phyloP scores from a whole-genome alignment of 140 eudicot species.

The Flaveria floridana region DNA sequence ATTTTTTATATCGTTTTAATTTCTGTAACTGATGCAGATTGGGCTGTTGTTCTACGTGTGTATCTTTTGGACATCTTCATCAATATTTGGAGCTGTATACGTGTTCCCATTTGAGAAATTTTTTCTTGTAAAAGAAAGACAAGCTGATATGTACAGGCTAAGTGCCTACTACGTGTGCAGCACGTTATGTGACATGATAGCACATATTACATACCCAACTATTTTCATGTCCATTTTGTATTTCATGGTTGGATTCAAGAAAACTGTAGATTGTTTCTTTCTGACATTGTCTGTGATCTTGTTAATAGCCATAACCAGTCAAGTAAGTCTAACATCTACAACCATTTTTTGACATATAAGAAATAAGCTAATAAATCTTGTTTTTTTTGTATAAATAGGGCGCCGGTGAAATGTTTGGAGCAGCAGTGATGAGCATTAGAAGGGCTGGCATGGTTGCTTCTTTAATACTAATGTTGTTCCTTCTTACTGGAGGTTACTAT shows the following conservation, averaged over 20 bases:
- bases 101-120: constrained; percentile 92
- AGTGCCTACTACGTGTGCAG: constrained; percentile 93
- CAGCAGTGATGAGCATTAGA: constrained; percentile 83
- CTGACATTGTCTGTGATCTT: constrained; percentile 59
- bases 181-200: constrained; percentile 94
- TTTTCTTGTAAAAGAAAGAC: constrained; percentile 82
- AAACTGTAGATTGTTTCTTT: constrained; percentile 65
- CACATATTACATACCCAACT: constrained; percentile 76
- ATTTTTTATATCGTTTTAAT: neutral
- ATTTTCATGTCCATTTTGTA: constrained; percentile 82
- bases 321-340: constrained; percentile 48
- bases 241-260: constrained; percentile 90
- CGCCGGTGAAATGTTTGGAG: constrained; percentile 97
- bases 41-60: constrained; percentile 91
- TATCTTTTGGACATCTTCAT: constrained; percentile 97
- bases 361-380: neutral
- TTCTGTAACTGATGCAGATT: constrained; percentile 50
- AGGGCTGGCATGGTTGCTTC: constrained; percentile 96
- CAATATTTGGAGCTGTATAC: constrained; percentile 89
- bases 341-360: neutral
- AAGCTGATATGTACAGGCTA: constrained; percentile 94
- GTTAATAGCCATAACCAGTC: constrained; percentile 77
- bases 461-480: constrained; percentile 80
- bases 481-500: constrained; percentile 95
- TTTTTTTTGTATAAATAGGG: constrained; percentile 47